Conservation (phyloP, 2,329 filamentous ascomycete species). For the Ascochyta lentis region DNA sequence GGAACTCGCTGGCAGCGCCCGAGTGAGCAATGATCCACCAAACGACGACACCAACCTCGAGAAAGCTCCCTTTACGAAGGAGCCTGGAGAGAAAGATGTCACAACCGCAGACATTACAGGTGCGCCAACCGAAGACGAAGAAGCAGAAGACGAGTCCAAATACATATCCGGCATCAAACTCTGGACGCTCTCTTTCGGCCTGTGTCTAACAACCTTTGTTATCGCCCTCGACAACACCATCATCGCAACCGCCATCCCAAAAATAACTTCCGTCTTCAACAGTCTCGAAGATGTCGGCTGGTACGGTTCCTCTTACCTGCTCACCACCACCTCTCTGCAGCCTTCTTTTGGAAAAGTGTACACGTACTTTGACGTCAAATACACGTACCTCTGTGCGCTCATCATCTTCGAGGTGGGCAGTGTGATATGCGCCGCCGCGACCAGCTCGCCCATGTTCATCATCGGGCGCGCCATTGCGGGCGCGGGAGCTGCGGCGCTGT, state of each 20-base stretch:
- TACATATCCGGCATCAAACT: slow-evolving; percentile 46
- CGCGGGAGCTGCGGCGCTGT: slow-evolving; percentile 59
- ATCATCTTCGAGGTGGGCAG: slow-evolving; percentile 60
- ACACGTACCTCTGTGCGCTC: slow-evolving; percentile 58
- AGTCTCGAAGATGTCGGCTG: slow-evolving; percentile 52
- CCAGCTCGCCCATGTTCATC: slow-evolving; percentile 61
- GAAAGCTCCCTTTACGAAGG: neutral
- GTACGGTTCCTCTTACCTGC: slow-evolving; percentile 55
- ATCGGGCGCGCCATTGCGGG: slow-evolving; percentile 63
- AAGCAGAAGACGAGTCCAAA: slow-evolving; percentile 45
- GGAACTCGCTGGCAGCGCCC: neutral
- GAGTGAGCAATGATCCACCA: neutral
- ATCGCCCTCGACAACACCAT: slow-evolving; percentile 52
- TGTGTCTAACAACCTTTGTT: slow-evolving; percentile 47
- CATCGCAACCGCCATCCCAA: slow-evolving; percentile 49
- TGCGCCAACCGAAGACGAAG: slow-evolving; percentile 20
- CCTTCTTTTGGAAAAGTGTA: slow-evolving; percentile 64
- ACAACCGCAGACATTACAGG: slow-evolving; percentile 1
- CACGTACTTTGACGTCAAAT: slow-evolving; percentile 63
- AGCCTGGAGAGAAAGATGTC: slow-evolving; percentile 4
- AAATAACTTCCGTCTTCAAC: slow-evolving; percentile 52
- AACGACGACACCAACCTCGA: neutral
- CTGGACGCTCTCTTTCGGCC: slow-evolving; percentile 41
- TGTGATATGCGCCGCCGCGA: slow-evolving; percentile 59
- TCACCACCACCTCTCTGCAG: slow-evolving; percentile 53